Base-by-base conservation (phyloP, 164 flowering plant genomes). In the Berberis thunbergii region DNA sequence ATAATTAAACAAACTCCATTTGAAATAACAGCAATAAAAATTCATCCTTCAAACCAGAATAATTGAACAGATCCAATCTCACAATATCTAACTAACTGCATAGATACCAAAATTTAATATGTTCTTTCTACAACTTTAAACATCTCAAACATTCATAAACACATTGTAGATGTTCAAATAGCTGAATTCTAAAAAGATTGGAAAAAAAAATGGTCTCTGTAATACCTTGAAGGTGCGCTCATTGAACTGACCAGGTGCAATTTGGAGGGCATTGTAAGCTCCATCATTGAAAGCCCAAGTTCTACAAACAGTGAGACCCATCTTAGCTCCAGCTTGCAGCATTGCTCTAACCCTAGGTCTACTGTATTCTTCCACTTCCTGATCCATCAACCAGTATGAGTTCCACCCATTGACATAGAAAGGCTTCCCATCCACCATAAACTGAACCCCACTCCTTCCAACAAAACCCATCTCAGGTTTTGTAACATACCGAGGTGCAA, bases 211-310 rank as follows among this genome's bases (percentile, higher is more conserved):
- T 26, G 26, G 26, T 26, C 26, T 26, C 26, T 26, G 43, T 39
- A n/a, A 46, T 85, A 90, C 98, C 90, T 80, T 70, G 76, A 91
- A 91, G 45, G 80, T 85, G 7, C 77, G 77, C 67, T 89, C 95
- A 66, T 87, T 78, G 49, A 82, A 91, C 48, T 45, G 73, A 42
- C 97, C 97, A 42, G 96, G 99, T 13, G 96, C 77, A 66, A 84
- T 71, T 79, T 94, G 99, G 38, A 94, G 90, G 42, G 99, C 96
- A 79, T 86, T 81, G 68, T 91, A 86, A 9, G 68, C 82, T 41
- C 96, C 99, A 78, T 94, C 99, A 75, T 86, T 94, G 74, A 94
- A 94, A n/a, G 99, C 99, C 99, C 99, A 94, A 68, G 97, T 85
- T 63, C 99, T 71, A 64, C 99, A 94, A 48, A 94, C 99, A 26